Percentiles rank a stretch among this genome's conserved stretches.
These are phyloP conservation scores for Cadophora malorum DNA, from an alignment of 2,329 filamentous ascomycete genomes.

Conservation along the genomic window DNA sequence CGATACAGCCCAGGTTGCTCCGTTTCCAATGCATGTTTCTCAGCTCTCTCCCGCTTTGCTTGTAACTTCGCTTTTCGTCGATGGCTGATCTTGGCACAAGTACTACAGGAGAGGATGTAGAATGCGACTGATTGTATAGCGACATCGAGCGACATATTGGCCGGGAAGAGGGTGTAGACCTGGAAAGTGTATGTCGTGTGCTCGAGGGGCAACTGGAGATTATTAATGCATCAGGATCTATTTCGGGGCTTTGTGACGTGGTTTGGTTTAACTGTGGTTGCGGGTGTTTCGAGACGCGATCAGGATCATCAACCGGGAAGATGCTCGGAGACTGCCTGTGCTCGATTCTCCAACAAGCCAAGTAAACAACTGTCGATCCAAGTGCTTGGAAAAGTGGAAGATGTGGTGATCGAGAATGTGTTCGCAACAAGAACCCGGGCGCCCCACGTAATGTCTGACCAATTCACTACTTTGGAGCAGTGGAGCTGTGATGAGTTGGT, in stretches of 20 bases:
- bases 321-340: slow-evolving; percentile 4
- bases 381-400: slow-evolving; percentile 12
- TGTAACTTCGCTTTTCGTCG: slow-evolving; percentile 74
- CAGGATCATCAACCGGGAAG: slow-evolving; percentile 26
- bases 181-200: slow-evolving; percentile 23
- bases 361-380: slow-evolving; percentile 11
- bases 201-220: slow-evolving; percentile 20
- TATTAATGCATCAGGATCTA: slow-evolving; percentile 38
- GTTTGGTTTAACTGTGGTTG: slow-evolving; percentile 21
- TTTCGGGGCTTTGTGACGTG: slow-evolving; percentile 8
- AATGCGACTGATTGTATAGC: slow-evolving; percentile 79
- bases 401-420: slow-evolving; percentile 5
- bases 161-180: slow-evolving; percentile 11
- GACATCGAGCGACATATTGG: slow-evolving; percentile 58
- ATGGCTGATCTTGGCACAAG: slow-evolving; percentile 75
- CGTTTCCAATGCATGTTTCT: slow-evolving; percentile 68
- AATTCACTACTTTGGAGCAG: background rate
- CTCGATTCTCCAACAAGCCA: slow-evolving; percentile 9
- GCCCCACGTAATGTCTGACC: background rate
- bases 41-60: slow-evolving; percentile 70
- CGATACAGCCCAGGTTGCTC: slow-evolving; percentile 77
- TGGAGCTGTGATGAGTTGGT: slow-evolving; percentile 6
- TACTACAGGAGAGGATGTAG: slow-evolving; percentile 78
- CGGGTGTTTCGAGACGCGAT: slow-evolving; percentile 34
- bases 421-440: slow-evolving; percentile 5